Base-by-base conservation (phyloP, 805 yeast genomes). In the Spathaspora hagerdaliae region DNA sequence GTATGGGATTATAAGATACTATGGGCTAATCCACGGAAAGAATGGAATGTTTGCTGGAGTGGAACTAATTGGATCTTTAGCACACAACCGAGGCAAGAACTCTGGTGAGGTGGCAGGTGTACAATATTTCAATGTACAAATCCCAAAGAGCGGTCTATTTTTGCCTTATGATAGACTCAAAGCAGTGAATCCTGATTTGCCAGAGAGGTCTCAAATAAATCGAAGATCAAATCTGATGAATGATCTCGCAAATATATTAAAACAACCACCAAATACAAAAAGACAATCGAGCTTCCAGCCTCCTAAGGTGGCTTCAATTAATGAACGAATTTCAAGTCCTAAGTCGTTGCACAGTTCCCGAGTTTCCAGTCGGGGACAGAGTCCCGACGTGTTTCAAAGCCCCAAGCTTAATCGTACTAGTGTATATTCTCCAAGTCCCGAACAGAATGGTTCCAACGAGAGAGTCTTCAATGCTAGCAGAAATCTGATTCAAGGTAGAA, bases 31-130 rank as follows among this genome's bases (percentile, higher is more conserved):
- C 13, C 77, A 81, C 19, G 83, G 83, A 19, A 88, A 87, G 57
- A 49, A 51, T 33, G 96, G 96, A 0, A 71, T 74, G 9, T 92
- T 83, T 69, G 96, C 91, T 5, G 99, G 99, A 2, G 75, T 92
- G 6, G 97, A 92, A 60, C 68, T 92, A 37, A 56, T 81, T n/a
- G 91, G 87, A 1, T 82, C 81, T 1, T 55, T 61, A 14, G 75
- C 79, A 36, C 67, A 77, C 0, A 59, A 69, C 5, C 71, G 79
- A 44, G 99, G 99, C 19, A 87, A 88, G 62, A 94, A 92, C 58
- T 78, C 81, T 44, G 99, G 99, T n/a, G 76, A 78, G 36, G 89
- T 82, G 38, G 78, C 83, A 46, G 96, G 96, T 0, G 59, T 69
- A 7, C 70, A 70, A 44, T 90, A 90, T 60, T 91, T 91, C 58